A percentile compares a stretch with the other conserved stretches of the same genome.
Conservation (phyloP, 805 yeast species). For the Ogataea nitratoaversa region DNA sequence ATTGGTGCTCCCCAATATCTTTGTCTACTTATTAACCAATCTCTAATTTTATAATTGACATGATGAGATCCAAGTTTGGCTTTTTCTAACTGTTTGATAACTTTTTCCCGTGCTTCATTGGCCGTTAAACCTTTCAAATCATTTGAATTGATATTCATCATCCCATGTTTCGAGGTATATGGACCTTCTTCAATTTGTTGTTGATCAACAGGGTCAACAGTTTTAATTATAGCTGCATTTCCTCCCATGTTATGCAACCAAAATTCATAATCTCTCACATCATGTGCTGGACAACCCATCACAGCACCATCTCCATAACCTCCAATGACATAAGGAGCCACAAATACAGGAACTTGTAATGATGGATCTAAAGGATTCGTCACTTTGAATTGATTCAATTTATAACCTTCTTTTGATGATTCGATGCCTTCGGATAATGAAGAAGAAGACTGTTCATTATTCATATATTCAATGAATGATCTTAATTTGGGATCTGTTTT, state of each 20-base stretch:
- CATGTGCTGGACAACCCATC: slow-evolving; percentile 98
- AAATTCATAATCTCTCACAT: slow-evolving; percentile 74
- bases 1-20: slow-evolving; percentile 99
- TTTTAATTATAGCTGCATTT: slow-evolving; percentile 32
- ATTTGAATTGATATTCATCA: slow-evolving; percentile 44
- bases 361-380: slow-evolving; percentile 55
- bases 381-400: slow-evolving; percentile 40
- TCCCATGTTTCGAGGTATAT: slow-evolving; percentile 40
- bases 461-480: slow-evolving; percentile 40
- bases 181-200: slow-evolving; percentile 23
- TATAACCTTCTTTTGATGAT: slow-evolving; percentile 55
- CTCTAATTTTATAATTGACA: slow-evolving; percentile 66
- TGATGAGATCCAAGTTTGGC: slow-evolving; percentile 41
- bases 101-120: slow-evolving; percentile 46
- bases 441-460: slow-evolving; percentile 32
- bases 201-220: slow-evolving; percentile 40
- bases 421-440: slow-evolving; percentile 36
- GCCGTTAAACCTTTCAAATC: slow-evolving; percentile 46
- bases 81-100: slow-evolving; percentile 26
- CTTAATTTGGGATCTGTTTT: slow-evolving; percentile 36
- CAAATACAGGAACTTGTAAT: slow-evolving; percentile 64
- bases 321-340: slow-evolving; percentile 85
- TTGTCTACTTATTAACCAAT: slow-evolving; percentile 94
- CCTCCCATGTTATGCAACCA: slow-evolving; percentile 64
- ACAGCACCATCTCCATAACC: slow-evolving; percentile 90